Conservation (phyloP, 495 filamentous ascomycete species). For the Cudoniella acicularis region DNA sequence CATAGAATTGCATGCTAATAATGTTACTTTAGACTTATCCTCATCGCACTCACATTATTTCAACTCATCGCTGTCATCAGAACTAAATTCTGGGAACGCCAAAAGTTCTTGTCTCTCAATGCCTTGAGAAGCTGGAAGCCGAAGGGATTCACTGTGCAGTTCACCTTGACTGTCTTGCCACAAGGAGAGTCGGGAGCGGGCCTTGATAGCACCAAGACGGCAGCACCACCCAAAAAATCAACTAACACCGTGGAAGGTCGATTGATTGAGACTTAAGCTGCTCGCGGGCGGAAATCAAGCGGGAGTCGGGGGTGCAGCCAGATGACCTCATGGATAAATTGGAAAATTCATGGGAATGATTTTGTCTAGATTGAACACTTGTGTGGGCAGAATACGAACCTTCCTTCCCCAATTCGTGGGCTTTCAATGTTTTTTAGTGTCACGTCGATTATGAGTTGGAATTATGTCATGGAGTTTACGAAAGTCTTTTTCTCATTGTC, state of each 20-base stretch:
- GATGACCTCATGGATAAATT: too few relatives aligned
- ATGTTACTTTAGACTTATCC: neutral
- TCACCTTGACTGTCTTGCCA: neutral
- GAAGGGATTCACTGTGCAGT: neutral
- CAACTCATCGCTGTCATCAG: neutral
- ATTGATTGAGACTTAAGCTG: conserved; percentile 4
- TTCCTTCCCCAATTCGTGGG: too few relatives aligned
- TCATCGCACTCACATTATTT: neutral
- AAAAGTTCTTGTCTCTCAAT: neutral
- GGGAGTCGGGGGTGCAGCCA: too few relatives aligned
- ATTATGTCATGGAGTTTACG: too few relatives aligned
- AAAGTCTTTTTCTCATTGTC: too few relatives aligned
- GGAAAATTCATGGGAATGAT: neutral
- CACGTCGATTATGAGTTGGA: too few relatives aligned
- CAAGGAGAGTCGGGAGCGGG: neutral
- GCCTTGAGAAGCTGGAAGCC: neutral
- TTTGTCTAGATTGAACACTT: too few relatives aligned
- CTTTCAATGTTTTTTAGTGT: too few relatives aligned
- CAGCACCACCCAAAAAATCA: neutral
- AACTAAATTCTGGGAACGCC: neutral
- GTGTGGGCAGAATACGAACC: too few relatives aligned
- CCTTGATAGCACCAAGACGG: neutral
- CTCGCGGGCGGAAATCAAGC: neutral
- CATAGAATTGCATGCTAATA: too few relatives aligned
- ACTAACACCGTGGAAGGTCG: neutral